phyloP scores from a whole-genome alignment of 371 early-diverging fungal genomes.

The Actinomucor elegans region DNA sequence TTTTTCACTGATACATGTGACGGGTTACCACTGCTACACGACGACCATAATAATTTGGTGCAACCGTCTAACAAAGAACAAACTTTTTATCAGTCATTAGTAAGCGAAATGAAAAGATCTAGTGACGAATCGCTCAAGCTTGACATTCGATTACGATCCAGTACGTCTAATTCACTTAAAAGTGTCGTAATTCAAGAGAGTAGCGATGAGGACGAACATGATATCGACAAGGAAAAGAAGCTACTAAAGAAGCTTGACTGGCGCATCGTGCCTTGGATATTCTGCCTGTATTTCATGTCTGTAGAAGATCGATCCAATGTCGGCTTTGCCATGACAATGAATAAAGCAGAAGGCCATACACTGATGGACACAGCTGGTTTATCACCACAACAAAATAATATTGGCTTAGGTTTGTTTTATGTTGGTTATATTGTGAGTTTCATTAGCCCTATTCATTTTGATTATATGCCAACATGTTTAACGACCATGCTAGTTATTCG shows the following conservation, averaged over 20 bases:
- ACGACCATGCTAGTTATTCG: constrained; percentile 28
- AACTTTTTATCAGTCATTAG: too few relatives aligned
- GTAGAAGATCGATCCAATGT: constrained; percentile 54
- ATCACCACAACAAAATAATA: constrained; percentile 39
- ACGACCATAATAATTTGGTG: too few relatives aligned
- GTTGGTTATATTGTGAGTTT: constrained; percentile 49
- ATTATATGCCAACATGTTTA: not conserved
- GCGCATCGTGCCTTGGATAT: constrained; percentile 54
- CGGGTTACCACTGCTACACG: too few relatives aligned
- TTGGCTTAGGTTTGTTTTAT: constrained; percentile 49
- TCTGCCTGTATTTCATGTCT: constrained; percentile 46
- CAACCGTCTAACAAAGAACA: too few relatives aligned
- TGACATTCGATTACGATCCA: constrained; percentile 6
- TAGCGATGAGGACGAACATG: not conserved
- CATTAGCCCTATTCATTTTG: not conserved
- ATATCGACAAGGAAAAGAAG: constrained; percentile 20
- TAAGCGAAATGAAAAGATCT: not conserved
- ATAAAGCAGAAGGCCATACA: constrained; percentile 39
- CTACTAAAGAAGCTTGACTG: constrained; percentile 48
- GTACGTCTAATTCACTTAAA: not conserved
- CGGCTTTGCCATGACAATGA: constrained; percentile 55
- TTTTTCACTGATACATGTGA: too few relatives aligned
- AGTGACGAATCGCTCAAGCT: not conserved
- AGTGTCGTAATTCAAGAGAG: not conserved
- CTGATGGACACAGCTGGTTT: constrained; percentile 39